phyloP scores from a whole-genome alignment of 2,329 filamentous ascomycete genomes.

The Bipolaris oryzae region DNA sequence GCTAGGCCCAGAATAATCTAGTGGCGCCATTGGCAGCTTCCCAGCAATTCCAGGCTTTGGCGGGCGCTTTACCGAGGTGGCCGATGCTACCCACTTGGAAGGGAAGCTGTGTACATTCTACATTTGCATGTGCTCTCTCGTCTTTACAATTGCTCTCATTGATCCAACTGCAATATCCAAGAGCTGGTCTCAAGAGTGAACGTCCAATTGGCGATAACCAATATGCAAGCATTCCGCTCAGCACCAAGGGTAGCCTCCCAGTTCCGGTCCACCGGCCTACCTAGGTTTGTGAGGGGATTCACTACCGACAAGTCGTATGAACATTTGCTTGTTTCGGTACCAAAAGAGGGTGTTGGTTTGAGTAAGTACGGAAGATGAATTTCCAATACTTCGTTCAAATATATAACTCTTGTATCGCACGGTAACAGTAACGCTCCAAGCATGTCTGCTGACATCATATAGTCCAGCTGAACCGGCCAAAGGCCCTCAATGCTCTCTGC shows the following conservation, averaged over 20 bases:
- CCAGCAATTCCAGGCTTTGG: slow-evolving; percentile 10
- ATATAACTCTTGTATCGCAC: no score
- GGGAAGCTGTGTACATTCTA: slow-evolving; percentile 7
- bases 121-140: not conserved
- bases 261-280: slow-evolving; percentile 62
- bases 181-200: not conserved
- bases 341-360: slow-evolving; percentile 87
- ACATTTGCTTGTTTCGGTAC: slow-evolving; percentile 79
- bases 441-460: slow-evolving; percentile 18
- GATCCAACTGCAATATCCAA: not conserved
- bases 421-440: not conserved
- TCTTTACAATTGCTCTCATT: not conserved
- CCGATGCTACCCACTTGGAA: slow-evolving; percentile 31
- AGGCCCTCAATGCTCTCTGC: slow-evolving; percentile 91
- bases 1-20: slow-evolving; percentile 6
- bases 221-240: slow-evolving; percentile 60
- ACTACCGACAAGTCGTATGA: slow-evolving; percentile 67
- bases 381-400: not conserved
- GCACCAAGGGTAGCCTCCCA: slow-evolving; percentile 67
- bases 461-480: slow-evolving; percentile 94
- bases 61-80: slow-evolving; percentile 34
- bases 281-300: slow-evolving; percentile 60
- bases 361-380: slow-evolving; percentile 58
- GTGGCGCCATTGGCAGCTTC: slow-evolving; percentile 1
- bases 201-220: slow-evolving; percentile 18